phyloP scores from a whole-genome alignment of 768 basidiomycete species.

The Rhodotorula sphaerocarpa region DNA sequence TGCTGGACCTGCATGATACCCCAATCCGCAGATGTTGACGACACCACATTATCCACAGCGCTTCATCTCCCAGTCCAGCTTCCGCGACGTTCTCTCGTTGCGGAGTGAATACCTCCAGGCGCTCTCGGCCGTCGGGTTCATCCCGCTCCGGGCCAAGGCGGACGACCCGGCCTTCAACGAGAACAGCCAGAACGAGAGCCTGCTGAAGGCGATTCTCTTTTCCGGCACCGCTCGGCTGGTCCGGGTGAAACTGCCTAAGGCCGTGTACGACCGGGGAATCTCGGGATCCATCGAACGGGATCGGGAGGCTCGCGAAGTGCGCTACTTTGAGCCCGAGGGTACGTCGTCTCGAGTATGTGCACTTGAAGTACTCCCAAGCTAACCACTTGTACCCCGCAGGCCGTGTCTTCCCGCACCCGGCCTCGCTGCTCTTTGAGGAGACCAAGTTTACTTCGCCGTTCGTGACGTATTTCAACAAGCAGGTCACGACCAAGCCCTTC shows the following conservation, averaged over 20 bases:
- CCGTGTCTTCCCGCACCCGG: constrained; percentile 74
- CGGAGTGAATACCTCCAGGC: constrained; percentile 68
- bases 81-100: constrained; percentile 70
- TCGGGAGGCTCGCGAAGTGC: constrained; percentile 73
- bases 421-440: constrained; percentile 66
- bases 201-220: constrained; percentile 74
- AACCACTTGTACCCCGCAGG: constrained; percentile 10
- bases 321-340: constrained; percentile 61
- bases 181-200: constrained; percentile 60
- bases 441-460: constrained; percentile 69
- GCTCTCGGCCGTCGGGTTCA: constrained; percentile 63
- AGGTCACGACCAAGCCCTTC: constrained; percentile 72
- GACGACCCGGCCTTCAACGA: constrained; percentile 54
- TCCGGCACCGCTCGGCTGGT: constrained; percentile 78
- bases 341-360: constrained; percentile 36
- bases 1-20: neutral
- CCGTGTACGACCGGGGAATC: constrained; percentile 75
- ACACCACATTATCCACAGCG: constrained; percentile 49
- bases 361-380: neutral
- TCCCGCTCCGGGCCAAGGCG: constrained; percentile 50
- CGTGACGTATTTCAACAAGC: constrained; percentile 73
- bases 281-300: constrained; percentile 76
- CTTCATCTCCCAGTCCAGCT: constrained; percentile 64
- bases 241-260: constrained; percentile 62
- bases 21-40: neutral